phyloP scores from a whole-genome alignment of 768 basidiomycete genomes.

The Suillus bovinus region DNA sequence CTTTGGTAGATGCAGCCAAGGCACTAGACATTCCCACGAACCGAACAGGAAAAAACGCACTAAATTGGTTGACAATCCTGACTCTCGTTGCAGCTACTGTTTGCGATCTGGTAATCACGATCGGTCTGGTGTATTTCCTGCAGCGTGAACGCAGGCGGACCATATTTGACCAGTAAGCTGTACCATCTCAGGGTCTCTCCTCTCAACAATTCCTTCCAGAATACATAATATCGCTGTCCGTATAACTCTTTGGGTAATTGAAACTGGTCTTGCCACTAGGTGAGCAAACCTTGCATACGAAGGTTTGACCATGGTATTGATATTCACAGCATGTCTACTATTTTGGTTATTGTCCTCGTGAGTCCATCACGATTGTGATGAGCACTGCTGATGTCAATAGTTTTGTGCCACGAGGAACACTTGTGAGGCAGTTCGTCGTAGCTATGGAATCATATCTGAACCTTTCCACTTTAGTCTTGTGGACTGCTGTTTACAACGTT shows the following conservation, averaged over 20 bases:
- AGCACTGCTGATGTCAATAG: background rate
- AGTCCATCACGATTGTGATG: background rate
- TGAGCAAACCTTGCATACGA: background rate
- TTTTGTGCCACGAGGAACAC: background rate
- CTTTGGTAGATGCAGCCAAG: conserved; percentile 4
- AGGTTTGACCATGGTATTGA: background rate
- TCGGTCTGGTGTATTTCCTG: conserved; percentile 11
- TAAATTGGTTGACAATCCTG: conserved; percentile 10
- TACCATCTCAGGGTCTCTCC: background rate
- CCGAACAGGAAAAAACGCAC: background rate
- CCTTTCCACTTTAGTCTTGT: conserved; percentile 4
- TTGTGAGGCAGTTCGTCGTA: background rate
- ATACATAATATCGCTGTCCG: background rate
- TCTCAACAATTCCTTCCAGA: background rate
- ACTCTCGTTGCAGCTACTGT: conserved; percentile 6
- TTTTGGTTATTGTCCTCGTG: conserved; percentile 7
- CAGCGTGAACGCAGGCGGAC: conserved; percentile 4
- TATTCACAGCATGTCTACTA: conserved; percentile 4
- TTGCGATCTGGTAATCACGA: conserved; percentile 10
- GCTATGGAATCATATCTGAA: background rate
- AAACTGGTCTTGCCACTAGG: conserved; percentile 6
- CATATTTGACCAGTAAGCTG: background rate
- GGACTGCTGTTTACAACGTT: conserved; percentile 7
- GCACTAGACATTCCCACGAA: background rate
- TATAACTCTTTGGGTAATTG: conserved; percentile 3